Base-by-base conservation (phyloP, 352 stramenopile species). In the Phytophthora europaea region DNA sequence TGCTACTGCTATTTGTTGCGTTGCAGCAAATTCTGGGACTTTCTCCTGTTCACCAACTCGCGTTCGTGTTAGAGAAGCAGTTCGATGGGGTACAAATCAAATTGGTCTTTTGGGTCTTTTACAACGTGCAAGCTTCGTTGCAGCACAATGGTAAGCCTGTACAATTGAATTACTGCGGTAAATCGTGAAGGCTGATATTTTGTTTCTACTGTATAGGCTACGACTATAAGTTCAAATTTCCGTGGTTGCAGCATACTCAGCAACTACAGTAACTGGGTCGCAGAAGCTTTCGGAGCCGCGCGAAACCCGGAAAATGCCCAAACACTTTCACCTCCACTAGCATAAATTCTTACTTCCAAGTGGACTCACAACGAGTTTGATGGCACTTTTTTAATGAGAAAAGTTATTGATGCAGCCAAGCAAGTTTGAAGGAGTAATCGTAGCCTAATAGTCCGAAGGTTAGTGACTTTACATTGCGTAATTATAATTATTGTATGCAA, bases 31-130 rank as follows among this genome's bases (percentile, higher is more conserved):
- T 59, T 6, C 48, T 70, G 38, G 61, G 55, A 0, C 4, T 71
- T 9, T 57, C 68, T 16, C 40, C 70, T 5, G 15, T 84, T 12
- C 23, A 68, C 2, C 72, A 81, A 5, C 65, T 88, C 12, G 76
- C 67, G 18, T 84, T 88, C 33, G 78, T 85, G 23, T 48, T 85
- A 9, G 56, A 72, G 22, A 75, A 62, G 12, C 66, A 82, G n/a
- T 57, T 54, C 23, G 52, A 8, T 8, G 34, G 75, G 16, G 48
- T 80, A 2, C 80, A 81, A 26, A 53, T 36, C n/a, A 78, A 65
- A 54, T 51, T 85, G 15, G 23, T 75, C 10, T 67, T 78, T 31
- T 86, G 76, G 79, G 53, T 87, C 2, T 47, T 76, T 3, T 76
- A 78, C 54, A 73, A 65, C 8, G 56, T 80, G 0, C 73, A 76